Evolutionary conservation across 371 early-diverging fungal species (phyloP), one percentile per base, ranked within the genome.

Genomic region (Mucor ambiguus): DNA sequence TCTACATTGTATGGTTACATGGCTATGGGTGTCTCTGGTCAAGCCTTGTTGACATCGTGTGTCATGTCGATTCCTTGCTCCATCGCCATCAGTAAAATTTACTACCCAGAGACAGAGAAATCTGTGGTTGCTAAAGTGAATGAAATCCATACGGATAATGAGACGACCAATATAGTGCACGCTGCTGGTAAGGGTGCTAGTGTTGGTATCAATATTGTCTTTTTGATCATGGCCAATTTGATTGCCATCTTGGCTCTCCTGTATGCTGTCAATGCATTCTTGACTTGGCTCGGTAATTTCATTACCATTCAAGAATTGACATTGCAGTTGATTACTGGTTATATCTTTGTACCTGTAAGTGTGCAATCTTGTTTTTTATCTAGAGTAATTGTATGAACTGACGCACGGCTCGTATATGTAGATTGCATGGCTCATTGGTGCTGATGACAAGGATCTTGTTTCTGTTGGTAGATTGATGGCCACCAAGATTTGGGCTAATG

Each of bases 1-100:
- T 93, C 94, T 32, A 89, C 90, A 20, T 79, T 94, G 35, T 80
- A 89, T 58, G 90, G 82, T 26, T 89, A 89, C 63, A 76, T 90
- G 66, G 73, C 82, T 14, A 73, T 90, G 68, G 89, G 89, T 52
- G 79, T 87, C 2, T 81, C 88, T 61, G 76, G 89, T 29, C 79
- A 85, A 43, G 80, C 86, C 48, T 70, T 92, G 32, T 76, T 92
- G 70, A 92, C 94, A 4, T 86, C 92, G 20, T 94, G 94, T 76
- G 81, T 94, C 80, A 94, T 94, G 94, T 95, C 94, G 16, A 88
- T 94, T 58, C 95, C 95, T 2, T 90, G 93, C 74, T 91, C 93
- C n/a, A 77, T 95, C 56, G 88, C 91, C 49, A 79, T 95, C 57
- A 90, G 93, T 76, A 95, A 95, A 82, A 75, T 95, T 57, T 84